Percentiles rank a stretch among this genome's conserved stretches.
phyloP scores from a whole-genome alignment of 1,284 basidiomycete genomes.

The Ceratobasidium sp. region DNA sequence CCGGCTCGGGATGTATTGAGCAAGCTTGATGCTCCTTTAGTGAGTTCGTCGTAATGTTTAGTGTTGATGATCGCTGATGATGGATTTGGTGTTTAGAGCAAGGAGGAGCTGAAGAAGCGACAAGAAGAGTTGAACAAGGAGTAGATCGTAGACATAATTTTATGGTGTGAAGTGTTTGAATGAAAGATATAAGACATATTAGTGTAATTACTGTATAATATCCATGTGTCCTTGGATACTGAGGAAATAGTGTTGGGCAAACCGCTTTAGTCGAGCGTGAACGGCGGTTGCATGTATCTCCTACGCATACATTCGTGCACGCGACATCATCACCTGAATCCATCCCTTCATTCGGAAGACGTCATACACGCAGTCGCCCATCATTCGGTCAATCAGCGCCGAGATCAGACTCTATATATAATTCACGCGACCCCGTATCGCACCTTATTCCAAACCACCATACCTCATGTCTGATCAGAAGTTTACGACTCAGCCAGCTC shows the following conservation, averaged over 20 bases:
- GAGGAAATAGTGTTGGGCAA: no score
- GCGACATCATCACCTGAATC: no score
- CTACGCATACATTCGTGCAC: no score
- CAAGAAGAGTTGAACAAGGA: conserved; percentile 32
- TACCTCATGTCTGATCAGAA: conserved; percentile 15
- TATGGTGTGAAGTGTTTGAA: no score
- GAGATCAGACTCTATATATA: conserved; percentile 3
- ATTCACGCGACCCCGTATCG: background rate
- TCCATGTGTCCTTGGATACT: no score
- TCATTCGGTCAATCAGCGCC: background rate
- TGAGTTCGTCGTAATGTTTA: background rate
- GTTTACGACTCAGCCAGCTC: conserved; percentile 18
- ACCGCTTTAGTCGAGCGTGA: no score
- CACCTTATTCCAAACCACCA: background rate
- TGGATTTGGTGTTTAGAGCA: background rate
- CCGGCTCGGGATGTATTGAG: conserved; percentile 52
- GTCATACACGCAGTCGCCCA: background rate
- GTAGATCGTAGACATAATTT: background rate
- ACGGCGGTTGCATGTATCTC: no score
- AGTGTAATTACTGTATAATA: no score
- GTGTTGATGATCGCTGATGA: background rate
- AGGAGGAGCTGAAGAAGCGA: conserved; percentile 25
- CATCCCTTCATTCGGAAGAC: background rate
- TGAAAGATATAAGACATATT: no score
- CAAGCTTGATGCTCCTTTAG: conserved; percentile 43